Conservation (phyloP, 805 yeast genomes). For the Sugiyamaella floridensis region DNA sequence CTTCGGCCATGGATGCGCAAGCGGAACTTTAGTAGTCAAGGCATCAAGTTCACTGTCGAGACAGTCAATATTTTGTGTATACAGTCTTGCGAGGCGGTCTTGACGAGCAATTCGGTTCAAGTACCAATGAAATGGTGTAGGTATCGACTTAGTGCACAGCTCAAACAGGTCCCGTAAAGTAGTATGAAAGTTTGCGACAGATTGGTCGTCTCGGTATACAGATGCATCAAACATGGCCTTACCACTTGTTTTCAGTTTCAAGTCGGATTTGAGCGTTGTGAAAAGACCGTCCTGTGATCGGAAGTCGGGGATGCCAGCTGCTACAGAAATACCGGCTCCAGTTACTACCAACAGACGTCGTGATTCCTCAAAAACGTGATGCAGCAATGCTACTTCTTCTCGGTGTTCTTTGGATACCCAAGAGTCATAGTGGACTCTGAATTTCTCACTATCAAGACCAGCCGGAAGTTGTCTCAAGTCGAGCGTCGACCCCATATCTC, state of each 20-base stretch:
- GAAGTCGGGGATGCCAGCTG: constrained; percentile 86
- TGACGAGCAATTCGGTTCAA: constrained; percentile 53
- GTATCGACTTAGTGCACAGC: constrained; percentile 48
- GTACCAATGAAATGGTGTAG: constrained; percentile 69
- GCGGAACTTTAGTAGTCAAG: constrained; percentile 45
- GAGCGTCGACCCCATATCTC: constrained; percentile 5
- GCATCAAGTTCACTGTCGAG: constrained; percentile 55
- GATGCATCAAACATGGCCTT: constrained; percentile 75
- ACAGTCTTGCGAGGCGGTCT: constrained; percentile 61
- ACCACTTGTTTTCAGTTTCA: constrained; percentile 41
- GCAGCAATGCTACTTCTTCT: constrained; percentile 39
- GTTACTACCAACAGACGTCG: constrained; percentile 58
- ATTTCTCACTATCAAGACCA: not conserved
- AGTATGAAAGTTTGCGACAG: constrained; percentile 60
- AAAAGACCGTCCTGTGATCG: constrained; percentile 69
- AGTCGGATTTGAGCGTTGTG: constrained; percentile 39
- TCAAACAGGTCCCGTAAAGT: constrained; percentile 60
- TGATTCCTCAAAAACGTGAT: constrained; percentile 48
- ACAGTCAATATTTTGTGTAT: constrained; percentile 85
- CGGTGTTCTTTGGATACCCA: constrained; percentile 6
- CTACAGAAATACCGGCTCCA: constrained; percentile 90
- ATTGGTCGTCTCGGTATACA: constrained; percentile 58
- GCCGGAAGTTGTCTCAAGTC: constrained; percentile 6
- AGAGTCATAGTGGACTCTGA: not conserved
- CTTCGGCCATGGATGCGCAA: constrained; percentile 43